These are phyloP conservation scores for Cyclostephanos invisitatus DNA, from an alignment of 108 stramenopile species.

Conservation along the genomic window DNA sequence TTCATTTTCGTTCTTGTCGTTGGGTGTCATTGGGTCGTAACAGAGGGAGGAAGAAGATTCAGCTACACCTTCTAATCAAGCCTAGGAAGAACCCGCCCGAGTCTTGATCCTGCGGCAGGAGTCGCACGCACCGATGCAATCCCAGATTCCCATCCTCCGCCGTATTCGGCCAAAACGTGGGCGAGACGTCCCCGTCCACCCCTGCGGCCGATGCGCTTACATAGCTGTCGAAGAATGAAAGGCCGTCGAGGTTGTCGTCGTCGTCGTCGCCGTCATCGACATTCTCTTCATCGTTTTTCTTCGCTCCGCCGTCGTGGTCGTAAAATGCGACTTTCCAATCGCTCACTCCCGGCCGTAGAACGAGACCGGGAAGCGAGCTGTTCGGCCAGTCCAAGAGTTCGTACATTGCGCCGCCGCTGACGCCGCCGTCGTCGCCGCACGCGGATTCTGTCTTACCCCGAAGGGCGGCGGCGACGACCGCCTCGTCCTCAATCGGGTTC, in stretches of 20 bases:
- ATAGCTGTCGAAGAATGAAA: conserved; percentile 56
- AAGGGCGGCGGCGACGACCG: conserved; percentile 83
- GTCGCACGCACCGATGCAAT: conserved; percentile 76
- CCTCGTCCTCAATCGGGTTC: conserved; percentile 94
- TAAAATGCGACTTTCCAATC: conserved; percentile 76
- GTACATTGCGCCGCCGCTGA: conserved; percentile 12
- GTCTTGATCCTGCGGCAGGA: conserved; percentile 95
- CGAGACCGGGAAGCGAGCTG: conserved; percentile 45
- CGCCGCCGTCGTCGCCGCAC: no score
- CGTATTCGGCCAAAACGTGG: conserved; percentile 64
- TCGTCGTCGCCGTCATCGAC: conserved; percentile 32
- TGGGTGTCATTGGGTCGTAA: no score
- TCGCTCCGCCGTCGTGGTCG: conserved; percentile 9
- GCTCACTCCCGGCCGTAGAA: conserved; percentile 53
- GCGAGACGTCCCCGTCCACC: conserved; percentile 29
- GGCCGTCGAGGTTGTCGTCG: conserved; percentile 36
- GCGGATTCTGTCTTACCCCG: neutral
- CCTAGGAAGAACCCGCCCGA: conserved; percentile 97
- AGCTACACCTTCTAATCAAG: conserved; percentile 59
- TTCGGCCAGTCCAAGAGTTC: conserved; percentile 55
- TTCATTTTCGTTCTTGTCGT: no score
- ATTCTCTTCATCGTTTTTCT: conserved; percentile 22
- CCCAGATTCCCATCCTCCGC: conserved; percentile 15
- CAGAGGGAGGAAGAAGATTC: neutral
- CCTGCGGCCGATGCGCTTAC: conserved; percentile 41